A percentile compares a stretch with the other conserved stretches of the same genome.
Evolutionary conservation across 768 basidiomycete genomes (phyloP).

Genomic region (Pleurotus pulmonarius): DNA sequence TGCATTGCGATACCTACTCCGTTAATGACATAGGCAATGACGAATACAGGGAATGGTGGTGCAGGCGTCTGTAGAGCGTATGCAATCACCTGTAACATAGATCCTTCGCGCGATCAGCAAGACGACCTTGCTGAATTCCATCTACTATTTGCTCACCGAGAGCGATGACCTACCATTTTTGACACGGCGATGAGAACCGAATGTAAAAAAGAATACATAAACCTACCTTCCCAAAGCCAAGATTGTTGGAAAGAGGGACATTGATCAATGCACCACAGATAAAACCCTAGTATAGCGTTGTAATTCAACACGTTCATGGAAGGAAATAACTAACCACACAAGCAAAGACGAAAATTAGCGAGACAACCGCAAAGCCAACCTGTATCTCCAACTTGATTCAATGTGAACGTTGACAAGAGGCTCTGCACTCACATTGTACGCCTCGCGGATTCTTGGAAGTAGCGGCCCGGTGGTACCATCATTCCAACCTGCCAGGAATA

Average conservation of each 20-base stretch:
- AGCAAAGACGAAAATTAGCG: conserved; percentile 39
- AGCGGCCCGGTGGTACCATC: conserved; percentile 36
- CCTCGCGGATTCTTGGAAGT: conserved; percentile 31
- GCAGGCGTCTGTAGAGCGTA: conserved; percentile 52
- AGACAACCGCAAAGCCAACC: conserved; percentile 36
- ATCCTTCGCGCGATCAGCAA: conserved; percentile 29
- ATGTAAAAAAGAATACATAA: conserved; percentile 1
- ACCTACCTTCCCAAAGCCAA: conserved; percentile 38
- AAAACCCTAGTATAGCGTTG: conserved; percentile 20
- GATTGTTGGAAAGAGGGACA: conserved; percentile 21
- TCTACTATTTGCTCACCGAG: conserved; percentile 11
- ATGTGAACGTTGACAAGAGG: background rate
- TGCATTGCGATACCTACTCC: conserved; percentile 40
- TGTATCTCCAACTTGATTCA: conserved; percentile 9
- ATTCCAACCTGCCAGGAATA: conserved; percentile 34
- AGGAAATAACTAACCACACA: conserved; percentile 20
- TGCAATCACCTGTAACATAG: conserved; percentile 47
- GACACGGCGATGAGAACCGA: background rate
- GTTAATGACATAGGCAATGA: conserved; percentile 39
- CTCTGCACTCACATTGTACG: conserved; percentile 25
- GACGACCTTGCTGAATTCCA: conserved; percentile 1
- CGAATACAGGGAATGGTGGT: conserved; percentile 63
- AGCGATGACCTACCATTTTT: conserved; percentile 12
- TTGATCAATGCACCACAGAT: conserved; percentile 27
- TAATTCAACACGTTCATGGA: background rate